Evolutionary conservation across 2,329 filamentous ascomycete species (phyloP).

Genomic region (Botrytis pseudocinerea): DNA sequence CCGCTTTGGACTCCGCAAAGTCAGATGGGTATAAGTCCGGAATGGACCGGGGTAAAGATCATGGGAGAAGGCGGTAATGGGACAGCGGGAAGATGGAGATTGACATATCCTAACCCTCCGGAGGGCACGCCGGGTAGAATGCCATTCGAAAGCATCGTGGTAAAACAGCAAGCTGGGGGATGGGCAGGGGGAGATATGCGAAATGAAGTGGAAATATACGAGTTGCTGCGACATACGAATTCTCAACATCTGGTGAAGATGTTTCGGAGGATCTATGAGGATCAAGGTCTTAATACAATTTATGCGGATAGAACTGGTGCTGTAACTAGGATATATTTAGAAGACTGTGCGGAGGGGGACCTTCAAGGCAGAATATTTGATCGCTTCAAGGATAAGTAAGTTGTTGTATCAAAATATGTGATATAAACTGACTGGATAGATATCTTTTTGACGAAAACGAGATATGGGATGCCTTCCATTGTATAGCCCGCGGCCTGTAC

Average conservation of each 20-base stretch:
- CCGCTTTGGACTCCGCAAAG: background rate
- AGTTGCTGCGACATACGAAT: background rate
- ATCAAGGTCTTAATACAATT: background rate
- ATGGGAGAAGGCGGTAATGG: constrained; percentile 11
- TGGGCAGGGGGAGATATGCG: background rate
- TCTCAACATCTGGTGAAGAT: constrained; percentile 16
- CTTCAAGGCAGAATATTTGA: background rate
- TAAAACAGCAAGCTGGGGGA: background rate
- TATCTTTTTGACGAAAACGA: background rate
- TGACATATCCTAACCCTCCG: background rate
- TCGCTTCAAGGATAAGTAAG: background rate
- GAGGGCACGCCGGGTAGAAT: background rate
- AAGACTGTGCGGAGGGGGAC: background rate
- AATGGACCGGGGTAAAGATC: background rate
- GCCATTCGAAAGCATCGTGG: background rate
- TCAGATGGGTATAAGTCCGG: background rate
- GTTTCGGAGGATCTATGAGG: constrained; percentile 8
- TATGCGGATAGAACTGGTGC: background rate
- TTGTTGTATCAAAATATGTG: background rate
- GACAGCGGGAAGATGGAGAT: background rate
- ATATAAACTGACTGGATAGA: background rate
- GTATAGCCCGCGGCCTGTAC: background rate
- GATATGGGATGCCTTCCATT: constrained; percentile 17
- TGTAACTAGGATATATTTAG: background rate
- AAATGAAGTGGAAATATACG: background rate